These are phyloP conservation scores for Naganishia albida DNA, from an alignment of 1,284 basidiomycete species.

Conservation along the genomic window DNA sequence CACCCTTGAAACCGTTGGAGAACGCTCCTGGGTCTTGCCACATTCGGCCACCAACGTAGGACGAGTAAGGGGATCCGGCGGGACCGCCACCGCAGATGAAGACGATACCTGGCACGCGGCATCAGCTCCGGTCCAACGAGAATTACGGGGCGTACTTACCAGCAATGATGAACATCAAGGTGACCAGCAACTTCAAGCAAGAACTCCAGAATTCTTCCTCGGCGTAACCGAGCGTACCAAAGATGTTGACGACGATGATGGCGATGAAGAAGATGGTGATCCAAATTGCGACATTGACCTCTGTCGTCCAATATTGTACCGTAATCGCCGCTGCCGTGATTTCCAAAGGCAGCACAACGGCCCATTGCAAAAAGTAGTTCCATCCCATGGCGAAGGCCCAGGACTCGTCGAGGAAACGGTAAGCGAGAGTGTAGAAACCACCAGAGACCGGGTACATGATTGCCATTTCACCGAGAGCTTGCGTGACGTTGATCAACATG, in stretches of 20 bases:
- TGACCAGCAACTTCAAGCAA: slow-evolving; percentile 51
- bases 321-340: slow-evolving; percentile 54
- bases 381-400: slow-evolving; percentile 51
- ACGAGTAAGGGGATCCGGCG: slow-evolving; percentile 41
- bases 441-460: slow-evolving; percentile 56
- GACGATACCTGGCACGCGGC: slow-evolving; percentile 28
- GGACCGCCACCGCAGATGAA: slow-evolving; percentile 48
- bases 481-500: slow-evolving; percentile 53
- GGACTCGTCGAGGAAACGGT: slow-evolving; percentile 47
- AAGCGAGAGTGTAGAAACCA: slow-evolving; percentile 56
- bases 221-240: slow-evolving; percentile 49
- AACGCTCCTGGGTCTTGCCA: slow-evolving; percentile 53
- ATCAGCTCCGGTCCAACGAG: not conserved
- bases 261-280: slow-evolving; percentile 50
- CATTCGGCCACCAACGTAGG: slow-evolving; percentile 45
- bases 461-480: slow-evolving; percentile 56
- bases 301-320: slow-evolving; percentile 48
- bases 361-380: slow-evolving; percentile 54
- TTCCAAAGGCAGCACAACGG: slow-evolving; percentile 52
- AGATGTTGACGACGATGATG: slow-evolving; percentile 41
- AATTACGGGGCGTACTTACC: slow-evolving; percentile 31
- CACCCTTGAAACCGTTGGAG: slow-evolving; percentile 57
- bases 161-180: slow-evolving; percentile 52
- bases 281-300: slow-evolving; percentile 50
- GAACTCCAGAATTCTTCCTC: slow-evolving; percentile 54